Percentiles rank a stretch among this genome's conserved stretches.
Evolutionary conservation across 495 filamentous ascomycete genomes (phyloP).

Genomic region (Aspergillus taichungensis): DNA sequence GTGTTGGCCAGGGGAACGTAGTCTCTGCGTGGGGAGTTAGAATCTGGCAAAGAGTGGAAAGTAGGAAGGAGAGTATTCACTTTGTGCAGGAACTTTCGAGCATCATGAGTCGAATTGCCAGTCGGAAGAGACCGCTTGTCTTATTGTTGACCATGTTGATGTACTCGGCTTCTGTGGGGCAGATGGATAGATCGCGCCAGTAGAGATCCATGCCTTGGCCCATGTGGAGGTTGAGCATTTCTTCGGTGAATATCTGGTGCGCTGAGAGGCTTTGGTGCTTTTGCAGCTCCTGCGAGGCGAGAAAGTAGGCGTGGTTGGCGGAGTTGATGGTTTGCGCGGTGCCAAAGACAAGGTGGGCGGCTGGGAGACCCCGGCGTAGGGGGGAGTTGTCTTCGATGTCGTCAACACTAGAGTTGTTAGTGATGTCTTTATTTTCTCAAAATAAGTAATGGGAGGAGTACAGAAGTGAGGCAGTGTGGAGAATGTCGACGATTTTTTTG

Average conservation of each 20-base stretch:
- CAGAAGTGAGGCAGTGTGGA: conserved; percentile 14
- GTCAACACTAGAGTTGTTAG: conserved; percentile 11
- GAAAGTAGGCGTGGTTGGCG: conserved; percentile 83
- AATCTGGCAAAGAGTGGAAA: conserved; percentile 10
- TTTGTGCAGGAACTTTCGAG: too few relatives aligned
- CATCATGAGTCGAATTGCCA: conserved; percentile 17
- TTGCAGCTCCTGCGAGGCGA: conserved; percentile 46
- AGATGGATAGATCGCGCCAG: conserved; percentile 15
- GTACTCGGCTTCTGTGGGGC: conserved; percentile 20
- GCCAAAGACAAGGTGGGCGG: conserved; percentile 79
- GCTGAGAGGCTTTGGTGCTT: conserved; percentile 19
- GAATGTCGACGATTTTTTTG: conserved; percentile 5
- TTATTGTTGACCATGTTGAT: conserved; percentile 22
- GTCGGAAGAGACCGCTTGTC: conserved; percentile 22
- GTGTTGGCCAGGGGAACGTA: conserved; percentile 71
- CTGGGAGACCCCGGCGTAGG: conserved; percentile 69
- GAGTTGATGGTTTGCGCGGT: conserved; percentile 83
- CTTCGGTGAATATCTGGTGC: conserved; percentile 5
- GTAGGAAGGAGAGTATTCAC: too few relatives aligned
- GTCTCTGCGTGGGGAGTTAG: conserved; percentile 43
- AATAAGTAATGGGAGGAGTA: too few relatives aligned
- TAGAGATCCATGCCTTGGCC: conserved; percentile 25
- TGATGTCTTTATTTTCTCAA: too few relatives aligned
- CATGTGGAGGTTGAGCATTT: conserved; percentile 12
- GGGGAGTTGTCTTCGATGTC: conserved; percentile 54